Evolutionary conservation across 768 basidiomycete species (phyloP), one percentile per base, ranked within the genome.

Genomic region (Lactarius tabidus): DNA sequence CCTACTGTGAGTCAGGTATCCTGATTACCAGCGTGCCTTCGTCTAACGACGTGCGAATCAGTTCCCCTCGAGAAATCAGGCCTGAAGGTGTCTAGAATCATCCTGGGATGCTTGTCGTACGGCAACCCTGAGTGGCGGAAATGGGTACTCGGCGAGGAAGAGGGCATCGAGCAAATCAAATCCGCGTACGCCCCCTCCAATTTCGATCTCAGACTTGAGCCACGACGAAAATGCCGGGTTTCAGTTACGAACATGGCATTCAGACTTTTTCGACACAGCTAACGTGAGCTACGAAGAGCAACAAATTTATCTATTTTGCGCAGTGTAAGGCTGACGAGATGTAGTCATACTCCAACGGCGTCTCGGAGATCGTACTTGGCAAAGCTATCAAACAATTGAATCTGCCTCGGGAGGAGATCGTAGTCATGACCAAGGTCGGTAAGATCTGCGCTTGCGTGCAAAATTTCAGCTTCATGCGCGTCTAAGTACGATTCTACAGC

Each of bases 351-450:
- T 77, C 75, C 5, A 75, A 78, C 59, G 80, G 80, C 14, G 64
- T 74, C 7, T 79, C 78, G 0, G 82, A 84, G 70, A 63, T 71
- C 39, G 77, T 83, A 65, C 73, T 82, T 29, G 81, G 82, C 28
- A 79, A 80, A 57, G 80, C 79, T 3, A 77, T 84, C 70, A 82
- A 80, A 70, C 66, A 78, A 69, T 72, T 78, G 59, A 63, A 78
- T n/a, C 72, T 82, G 2, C 82, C 81, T 0, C 75, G 83, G 10
- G 80, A 82, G 28, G 77, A 79, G 66, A 70, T 83, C 33, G 82
- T 85, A 9, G 76, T 85, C 57, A 75, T 84, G 72, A 84, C 82
- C 58, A 85, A 85, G 76, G 73, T 73, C 41, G 39, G 64, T 23
- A 7, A 43, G 53, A 9, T 57, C 15, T 20, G 18, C 35, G 9